Percentiles rank a stretch among this genome's conserved stretches.
phyloP scores from a whole-genome alignment of 1,284 basidiomycete genomes.

The Calocybe gambosa region DNA sequence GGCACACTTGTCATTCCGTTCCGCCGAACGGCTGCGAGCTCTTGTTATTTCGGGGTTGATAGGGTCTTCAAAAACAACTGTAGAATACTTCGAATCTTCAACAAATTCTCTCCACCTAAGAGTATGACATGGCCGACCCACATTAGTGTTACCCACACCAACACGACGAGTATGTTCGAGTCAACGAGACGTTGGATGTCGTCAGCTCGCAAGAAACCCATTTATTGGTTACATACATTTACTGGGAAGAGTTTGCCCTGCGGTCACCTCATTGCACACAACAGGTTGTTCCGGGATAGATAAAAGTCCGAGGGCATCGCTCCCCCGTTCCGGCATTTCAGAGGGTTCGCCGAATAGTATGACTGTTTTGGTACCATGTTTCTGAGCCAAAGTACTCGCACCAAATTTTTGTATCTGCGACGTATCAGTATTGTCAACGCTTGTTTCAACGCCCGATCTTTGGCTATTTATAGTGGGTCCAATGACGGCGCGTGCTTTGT shows the following conservation, averaged over 20 bases:
- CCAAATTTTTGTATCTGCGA: slow-evolving; percentile 38
- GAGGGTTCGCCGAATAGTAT: slow-evolving; percentile 6
- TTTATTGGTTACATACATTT: slow-evolving; percentile 9
- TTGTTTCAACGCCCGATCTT: slow-evolving; percentile 17
- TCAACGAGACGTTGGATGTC: slow-evolving; percentile 10
- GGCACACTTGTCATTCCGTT: neutral
- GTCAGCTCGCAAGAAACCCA: slow-evolving; percentile 11
- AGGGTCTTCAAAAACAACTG: neutral
- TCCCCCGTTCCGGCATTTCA: neutral
- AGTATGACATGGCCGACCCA: neutral
- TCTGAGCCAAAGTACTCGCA: slow-evolving; percentile 27
- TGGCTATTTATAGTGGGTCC: slow-evolving; percentile 26
- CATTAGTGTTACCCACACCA: neutral
- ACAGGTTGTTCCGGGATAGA: neutral
- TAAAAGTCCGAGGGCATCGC: neutral
- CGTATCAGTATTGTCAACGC: slow-evolving; percentile 9
- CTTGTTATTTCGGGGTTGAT: neutral
- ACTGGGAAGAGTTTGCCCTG: neutral
- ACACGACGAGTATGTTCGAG: neutral
- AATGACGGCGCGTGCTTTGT: slow-evolving; percentile 48
- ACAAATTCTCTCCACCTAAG: neutral
- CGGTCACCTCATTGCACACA: neutral
- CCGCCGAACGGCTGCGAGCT: neutral
- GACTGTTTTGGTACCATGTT: slow-evolving; percentile 7
- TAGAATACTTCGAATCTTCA: neutral